Conservation (phyloP, 768 basidiomycete species). For the Dacryopinax primogenitus region DNA sequence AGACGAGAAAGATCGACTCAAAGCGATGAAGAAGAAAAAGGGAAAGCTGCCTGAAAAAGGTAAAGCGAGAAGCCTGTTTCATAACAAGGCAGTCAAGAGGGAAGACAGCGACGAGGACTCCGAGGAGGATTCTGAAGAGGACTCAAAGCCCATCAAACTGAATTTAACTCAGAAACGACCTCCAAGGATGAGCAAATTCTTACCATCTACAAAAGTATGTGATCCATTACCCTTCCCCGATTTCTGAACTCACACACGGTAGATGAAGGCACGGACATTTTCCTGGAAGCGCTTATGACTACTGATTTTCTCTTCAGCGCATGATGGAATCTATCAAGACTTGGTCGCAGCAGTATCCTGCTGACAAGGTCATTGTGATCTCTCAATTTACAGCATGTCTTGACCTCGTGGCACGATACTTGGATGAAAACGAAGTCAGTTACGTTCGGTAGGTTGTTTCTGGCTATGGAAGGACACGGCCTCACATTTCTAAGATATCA, state of each 20-base stretch:
- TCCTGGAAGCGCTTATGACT: not conserved
- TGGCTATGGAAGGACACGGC: not conserved
- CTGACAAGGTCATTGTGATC: slow-evolving; percentile 57
- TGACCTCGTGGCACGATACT: slow-evolving; percentile 47
- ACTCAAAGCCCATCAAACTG: slow-evolving; percentile 32
- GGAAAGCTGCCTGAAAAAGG: slow-evolving; percentile 29
- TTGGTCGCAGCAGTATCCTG: slow-evolving; percentile 37
- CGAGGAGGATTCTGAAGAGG: slow-evolving; percentile 16
- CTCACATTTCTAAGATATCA: slow-evolving; percentile 20
- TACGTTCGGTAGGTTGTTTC: slow-evolving; percentile 12
- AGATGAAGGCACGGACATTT: slow-evolving; percentile 18
- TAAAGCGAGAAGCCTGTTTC: slow-evolving; percentile 13
- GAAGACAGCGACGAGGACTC: slow-evolving; percentile 18
- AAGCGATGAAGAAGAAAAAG: slow-evolving; percentile 29
- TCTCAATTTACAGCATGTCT: slow-evolving; percentile 62
- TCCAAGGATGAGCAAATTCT: slow-evolving; percentile 36
- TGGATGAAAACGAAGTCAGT: slow-evolving; percentile 33
- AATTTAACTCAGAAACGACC: slow-evolving; percentile 21
- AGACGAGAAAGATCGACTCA: slow-evolving; percentile 35
- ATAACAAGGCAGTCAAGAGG: slow-evolving; percentile 22
- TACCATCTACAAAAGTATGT: slow-evolving; percentile 54
- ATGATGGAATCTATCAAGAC: slow-evolving; percentile 47
- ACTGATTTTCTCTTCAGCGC: slow-evolving; percentile 24
- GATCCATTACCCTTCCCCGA: not conserved
- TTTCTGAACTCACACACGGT: not conserved